Base-by-base conservation (phyloP, 495 filamentous ascomycete genomes). In the Penicillium subrubescens region DNA sequence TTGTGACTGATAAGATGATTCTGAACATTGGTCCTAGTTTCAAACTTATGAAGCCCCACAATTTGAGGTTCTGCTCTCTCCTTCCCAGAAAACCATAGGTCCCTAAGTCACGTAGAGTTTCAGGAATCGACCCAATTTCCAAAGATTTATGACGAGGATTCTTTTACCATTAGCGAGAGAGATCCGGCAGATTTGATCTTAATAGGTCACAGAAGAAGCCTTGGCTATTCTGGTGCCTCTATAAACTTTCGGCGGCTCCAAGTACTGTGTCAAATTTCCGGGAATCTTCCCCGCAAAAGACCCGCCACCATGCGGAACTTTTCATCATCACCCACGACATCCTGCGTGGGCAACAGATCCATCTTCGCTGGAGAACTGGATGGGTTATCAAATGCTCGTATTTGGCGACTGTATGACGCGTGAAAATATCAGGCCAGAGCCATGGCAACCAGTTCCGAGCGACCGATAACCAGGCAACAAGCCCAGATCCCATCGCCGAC, bases 191-290 rank as follows among this genome's bases (percentile, higher is more conserved):
- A 21, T 19, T 44, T n/a, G 1, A 21, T 8, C 2, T 44, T n/a
- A 19, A 21, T 7, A 33, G 31, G 31, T 6, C 21, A n/a, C 8
- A 8, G 19, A 21, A 44, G n/a, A 44, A 19, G 11, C n/a, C 41
- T 44, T 44, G 41, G 41, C n/a, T 44, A 10, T 52, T 52, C 23
- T 52, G 23, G 29, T 15, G 25, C 17, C 15, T 41, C 37, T 6
- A 17, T 52, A 52, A 29, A 52, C 50, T 52, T 52, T 52, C 50
- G 25, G 50, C 50, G 50, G 25, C 50, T 33, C 21, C 46, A 29
- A 52, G 7, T 15, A n/a, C 5, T 15, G 1, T 52, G 11, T 21
- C 23, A 52, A 52, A 15, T 44, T 44, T 52, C 50, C 50, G 23
- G 50, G 8, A 12, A 12, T 23, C 3, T 27, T 33, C 50, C 50